Evolutionary conservation across 768 basidiomycete genomes (phyloP).

Genomic region (Hydnomerulius pinastri): DNA sequence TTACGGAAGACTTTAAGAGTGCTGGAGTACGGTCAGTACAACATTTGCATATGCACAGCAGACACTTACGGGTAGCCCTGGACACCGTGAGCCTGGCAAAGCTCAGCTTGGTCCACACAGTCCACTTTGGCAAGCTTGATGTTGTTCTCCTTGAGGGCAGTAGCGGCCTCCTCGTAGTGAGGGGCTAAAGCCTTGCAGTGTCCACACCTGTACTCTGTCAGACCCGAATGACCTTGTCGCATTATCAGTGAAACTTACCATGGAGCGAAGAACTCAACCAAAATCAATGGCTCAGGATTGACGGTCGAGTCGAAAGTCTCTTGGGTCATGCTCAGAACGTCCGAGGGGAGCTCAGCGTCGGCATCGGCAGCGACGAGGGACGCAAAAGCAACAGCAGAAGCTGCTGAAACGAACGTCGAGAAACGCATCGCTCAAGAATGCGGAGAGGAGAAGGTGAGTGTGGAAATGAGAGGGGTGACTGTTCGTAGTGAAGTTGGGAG

Average conservation of each 20-base stretch:
- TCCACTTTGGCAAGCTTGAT: conserved; percentile 96
- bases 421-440: conserved; percentile 61
- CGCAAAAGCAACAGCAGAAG: conserved; percentile 55
- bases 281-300: conserved; percentile 66
- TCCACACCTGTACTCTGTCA: conserved; percentile 66
- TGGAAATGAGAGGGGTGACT: neutral
- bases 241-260: conserved; percentile 60
- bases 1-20: conserved; percentile 91
- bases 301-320: conserved; percentile 69
- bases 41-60: neutral
- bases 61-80: conserved; percentile 88
- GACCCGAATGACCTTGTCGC: neutral
- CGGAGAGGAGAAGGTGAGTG: conserved; percentile 20
- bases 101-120: conserved; percentile 91
- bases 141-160: conserved; percentile 83
- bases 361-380: conserved; percentile 52
- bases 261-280: conserved; percentile 96
- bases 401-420: conserved; percentile 46
- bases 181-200: conserved; percentile 96
- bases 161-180: conserved; percentile 93
- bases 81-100: conserved; percentile 86
- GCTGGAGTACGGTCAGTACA: conserved; percentile 36
- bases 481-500: neutral
- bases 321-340: conserved; percentile 79
- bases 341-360: conserved; percentile 49